Evolutionary conservation across 768 basidiomycete species (phyloP), one percentile per base, ranked within the genome.

Genomic region (Leucocoprinus birnbaumii): DNA sequence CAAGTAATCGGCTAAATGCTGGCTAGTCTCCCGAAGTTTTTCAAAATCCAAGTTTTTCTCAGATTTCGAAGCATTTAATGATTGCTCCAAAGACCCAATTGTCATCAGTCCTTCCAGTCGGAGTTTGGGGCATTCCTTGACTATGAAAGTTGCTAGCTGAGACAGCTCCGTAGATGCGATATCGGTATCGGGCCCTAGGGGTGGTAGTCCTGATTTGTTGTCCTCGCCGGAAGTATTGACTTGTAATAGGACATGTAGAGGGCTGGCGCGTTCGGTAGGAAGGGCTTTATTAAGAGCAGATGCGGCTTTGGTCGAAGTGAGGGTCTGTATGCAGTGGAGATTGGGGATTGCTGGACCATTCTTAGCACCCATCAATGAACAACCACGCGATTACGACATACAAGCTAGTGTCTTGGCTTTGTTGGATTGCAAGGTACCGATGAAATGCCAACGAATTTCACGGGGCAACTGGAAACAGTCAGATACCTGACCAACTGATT

Each of bases 381-480:
- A 42, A 45, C 25, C 6, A 13, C 18, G 9, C 8, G 25, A 42
- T 14, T 24, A 38, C 48, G 24, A 63, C 66, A 64, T 77, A 94
- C 95, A 73, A 27, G 94, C 92, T 14, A 96, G 80, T n/a, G 74
- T 73, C 71, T 95, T 98, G 26, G 87, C 84, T 69, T 98, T 98
- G 71, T 98, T 98, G 11, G 90, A 91, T 66, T 98, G 94, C 18
- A 98, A 72, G 2, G 87, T 84, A 6, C 96, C 96, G 61, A 98
- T 96, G 67, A 96, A 98, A 71, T 98, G 96, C 96, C 96, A 98
- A 58, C 87, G 80, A 61, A 98, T 93, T 59, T 91, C 89, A 21
- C 61, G 58, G 1, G 96, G 92, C n/a, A 98, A 81, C 94, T 96
- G 13, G 13, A 31, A 25, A 26, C 4, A 13, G 18, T 27, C 18